Evolutionary conservation across 1,284 basidiomycete genomes (phyloP).

Genomic region (Puccinia polysora): DNA sequence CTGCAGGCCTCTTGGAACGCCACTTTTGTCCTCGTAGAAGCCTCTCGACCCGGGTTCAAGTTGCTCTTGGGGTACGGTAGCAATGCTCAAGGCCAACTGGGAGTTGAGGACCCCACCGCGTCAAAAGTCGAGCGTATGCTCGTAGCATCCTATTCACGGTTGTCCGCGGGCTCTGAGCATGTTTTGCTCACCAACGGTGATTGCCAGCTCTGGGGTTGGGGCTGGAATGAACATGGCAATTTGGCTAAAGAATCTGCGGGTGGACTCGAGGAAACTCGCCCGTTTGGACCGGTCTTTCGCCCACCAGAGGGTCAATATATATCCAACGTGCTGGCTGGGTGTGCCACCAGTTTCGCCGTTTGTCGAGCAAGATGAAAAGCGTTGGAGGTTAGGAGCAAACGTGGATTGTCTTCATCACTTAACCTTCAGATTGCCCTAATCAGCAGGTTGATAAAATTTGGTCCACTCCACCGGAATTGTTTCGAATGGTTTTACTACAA

Average conservation of each 20-base stretch:
- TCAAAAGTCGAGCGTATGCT: not conserved
- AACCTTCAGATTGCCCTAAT: too few relatives aligned
- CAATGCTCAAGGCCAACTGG: constrained; percentile 31
- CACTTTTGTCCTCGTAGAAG: constrained; percentile 13
- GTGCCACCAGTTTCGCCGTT: constrained; percentile 30
- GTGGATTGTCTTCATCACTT: too few relatives aligned
- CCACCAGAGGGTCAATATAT: not conserved
- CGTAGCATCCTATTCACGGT: too few relatives aligned
- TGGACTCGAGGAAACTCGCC: not conserved
- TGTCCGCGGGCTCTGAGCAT: constrained; percentile 30
- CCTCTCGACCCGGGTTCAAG: not conserved
- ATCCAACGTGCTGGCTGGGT: constrained; percentile 13
- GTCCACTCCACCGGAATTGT: too few relatives aligned
- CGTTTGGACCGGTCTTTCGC: not conserved
- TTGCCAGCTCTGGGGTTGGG: constrained; percentile 27
- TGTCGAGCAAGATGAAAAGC: not conserved
- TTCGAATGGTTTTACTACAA: too few relatives aligned
- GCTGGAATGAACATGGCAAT: constrained; percentile 42
- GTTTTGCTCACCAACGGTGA: not conserved
- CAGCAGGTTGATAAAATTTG: too few relatives aligned
- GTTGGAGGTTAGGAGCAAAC: not conserved
- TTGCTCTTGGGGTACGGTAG: constrained; percentile 11
- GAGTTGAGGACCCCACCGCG: not conserved
- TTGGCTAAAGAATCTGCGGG: not conserved
- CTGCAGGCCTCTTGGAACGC: constrained; percentile 30